These are phyloP conservation scores for Abrus precatorius DNA, from an alignment of 306 rosid species.

Conservation along the genomic window DNA sequence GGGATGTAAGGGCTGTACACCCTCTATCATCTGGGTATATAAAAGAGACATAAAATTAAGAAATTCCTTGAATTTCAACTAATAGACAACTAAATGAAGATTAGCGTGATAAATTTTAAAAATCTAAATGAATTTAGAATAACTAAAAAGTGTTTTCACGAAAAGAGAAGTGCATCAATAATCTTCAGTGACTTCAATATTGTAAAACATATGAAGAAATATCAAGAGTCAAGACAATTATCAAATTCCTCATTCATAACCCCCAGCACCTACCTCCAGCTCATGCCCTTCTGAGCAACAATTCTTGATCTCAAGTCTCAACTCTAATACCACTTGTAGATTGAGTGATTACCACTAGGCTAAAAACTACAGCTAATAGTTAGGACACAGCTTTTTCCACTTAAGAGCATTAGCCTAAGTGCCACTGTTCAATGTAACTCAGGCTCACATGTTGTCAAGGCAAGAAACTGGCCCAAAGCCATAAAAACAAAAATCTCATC, in stretches of 20 bases:
- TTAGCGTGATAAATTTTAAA: slow-evolving; percentile 24
- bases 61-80: slow-evolving; percentile 4
- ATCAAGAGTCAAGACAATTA: slow-evolving; percentile 29
- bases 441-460: slow-evolving; percentile 4
- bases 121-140: slow-evolving; percentile 31
- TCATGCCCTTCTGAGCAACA: slow-evolving; percentile 14
- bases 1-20: slow-evolving; percentile 76
- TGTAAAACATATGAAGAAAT: slow-evolving; percentile 20
- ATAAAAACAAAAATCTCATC: slow-evolving; percentile 37
- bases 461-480: slow-evolving; percentile 23
- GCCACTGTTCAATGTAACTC: neutral
- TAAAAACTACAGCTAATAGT: slow-evolving; percentile 18
- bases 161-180: slow-evolving; percentile 30
- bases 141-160: neutral
- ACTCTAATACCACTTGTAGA: slow-evolving; percentile 13
- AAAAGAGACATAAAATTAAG: neutral
- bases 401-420: slow-evolving; percentile 20
- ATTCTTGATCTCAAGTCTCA: slow-evolving; percentile 21
- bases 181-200: slow-evolving; percentile 16
- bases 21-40: slow-evolving; percentile 86
- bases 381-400: neutral
- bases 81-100: slow-evolving; percentile 16
- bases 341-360: neutral
- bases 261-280: neutral
- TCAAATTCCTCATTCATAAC: slow-evolving; percentile 7